Base-by-base conservation (phyloP, 2,329 filamentous ascomycete species). In the Xylariaceae sp. region DNA sequence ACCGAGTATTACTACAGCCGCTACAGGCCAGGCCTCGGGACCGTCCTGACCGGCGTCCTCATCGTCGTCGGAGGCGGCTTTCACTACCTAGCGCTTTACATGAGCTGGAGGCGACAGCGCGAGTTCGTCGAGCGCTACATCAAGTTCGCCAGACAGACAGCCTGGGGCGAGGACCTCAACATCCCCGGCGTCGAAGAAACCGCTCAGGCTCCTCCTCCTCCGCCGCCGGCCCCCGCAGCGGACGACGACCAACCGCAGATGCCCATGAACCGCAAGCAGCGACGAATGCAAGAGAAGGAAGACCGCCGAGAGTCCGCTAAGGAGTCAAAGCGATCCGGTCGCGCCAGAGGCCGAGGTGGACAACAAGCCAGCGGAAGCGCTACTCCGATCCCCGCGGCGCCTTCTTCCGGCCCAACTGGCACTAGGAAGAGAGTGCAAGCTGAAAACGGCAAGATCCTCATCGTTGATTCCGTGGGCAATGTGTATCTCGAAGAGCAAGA, bases 1-100 rank as follows among this genome's bases (percentile, higher is more conserved):
- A 96, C 92, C 36, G 92, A 93, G 52, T 98, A 98, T 78, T 98
- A 97, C 77, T 98, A 98, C 74, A 83, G 83, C 60, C 84, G 93
- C 47, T 96, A 92, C 77, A 82, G 93, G 17, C 93, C 93, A 2
- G 93, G 93, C 7, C 74, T 97, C 36, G 89, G 88, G 48, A 87
- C 87, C 12, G 93, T 95, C 37, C 68, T 97, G 41, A 50, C 85
- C 21, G 91, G 92, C 38, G 71, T 95, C 33, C 89, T 97, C 67
- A 65, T 95, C 52, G 80, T 88, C 42, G 80, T 86, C 41, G 92
- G 91, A 46, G 93, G 93, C 52, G 87, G 75, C 22, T 84, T 87
- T 29, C 93, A 98, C 71, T 98, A 96, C 70, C 73, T 88, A 40
- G 85, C 86, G 14, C 75, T 97, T 47, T 83, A 88, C 68, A 82